Conservation (phyloP, 306 rosid species). For the Cyamopsis tetragonoloba region DNA sequence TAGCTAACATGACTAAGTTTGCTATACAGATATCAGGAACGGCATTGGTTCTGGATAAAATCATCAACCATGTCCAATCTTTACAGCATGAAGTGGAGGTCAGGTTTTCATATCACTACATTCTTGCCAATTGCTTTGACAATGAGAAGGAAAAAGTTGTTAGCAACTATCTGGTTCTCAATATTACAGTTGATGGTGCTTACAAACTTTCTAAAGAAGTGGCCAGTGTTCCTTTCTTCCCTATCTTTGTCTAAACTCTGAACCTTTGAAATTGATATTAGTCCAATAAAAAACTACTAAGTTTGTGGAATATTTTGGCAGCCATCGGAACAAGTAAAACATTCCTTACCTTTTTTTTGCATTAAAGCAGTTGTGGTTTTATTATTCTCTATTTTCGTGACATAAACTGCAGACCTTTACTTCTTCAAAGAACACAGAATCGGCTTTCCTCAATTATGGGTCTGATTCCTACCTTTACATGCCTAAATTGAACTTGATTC, state of each 20-base stretch:
- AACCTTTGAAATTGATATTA: constrained; percentile 9
- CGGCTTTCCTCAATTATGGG: not conserved
- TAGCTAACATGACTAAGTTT: constrained; percentile 27
- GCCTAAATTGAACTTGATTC: constrained; percentile 12
- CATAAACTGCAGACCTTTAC: not conserved
- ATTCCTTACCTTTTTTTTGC: not conserved
- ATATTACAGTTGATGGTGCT: not conserved
- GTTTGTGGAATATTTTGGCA: constrained; percentile 1
- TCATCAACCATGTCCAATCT: constrained; percentile 92
- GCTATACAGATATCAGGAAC: constrained; percentile 82
- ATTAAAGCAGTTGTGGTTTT: not conserved
- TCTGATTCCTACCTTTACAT: not conserved
- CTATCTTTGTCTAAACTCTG: not conserved
- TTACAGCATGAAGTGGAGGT: constrained; percentile 97
- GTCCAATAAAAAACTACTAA: not conserved
- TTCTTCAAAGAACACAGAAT: not conserved
- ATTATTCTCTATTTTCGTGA: not conserved
- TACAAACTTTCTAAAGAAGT: not conserved
- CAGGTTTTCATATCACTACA: constrained; percentile 38
- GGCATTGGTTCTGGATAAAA: constrained; percentile 91
- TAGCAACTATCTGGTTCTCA: constrained; percentile 14
- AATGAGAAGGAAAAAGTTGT: constrained; percentile 26
- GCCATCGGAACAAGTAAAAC: constrained; percentile 1
- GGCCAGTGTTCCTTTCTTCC: not conserved
- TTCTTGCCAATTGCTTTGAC: constrained; percentile 27